Evolutionary conservation across 352 stramenopile species (phyloP).

Genomic region (Globisporangium cederbergense): DNA sequence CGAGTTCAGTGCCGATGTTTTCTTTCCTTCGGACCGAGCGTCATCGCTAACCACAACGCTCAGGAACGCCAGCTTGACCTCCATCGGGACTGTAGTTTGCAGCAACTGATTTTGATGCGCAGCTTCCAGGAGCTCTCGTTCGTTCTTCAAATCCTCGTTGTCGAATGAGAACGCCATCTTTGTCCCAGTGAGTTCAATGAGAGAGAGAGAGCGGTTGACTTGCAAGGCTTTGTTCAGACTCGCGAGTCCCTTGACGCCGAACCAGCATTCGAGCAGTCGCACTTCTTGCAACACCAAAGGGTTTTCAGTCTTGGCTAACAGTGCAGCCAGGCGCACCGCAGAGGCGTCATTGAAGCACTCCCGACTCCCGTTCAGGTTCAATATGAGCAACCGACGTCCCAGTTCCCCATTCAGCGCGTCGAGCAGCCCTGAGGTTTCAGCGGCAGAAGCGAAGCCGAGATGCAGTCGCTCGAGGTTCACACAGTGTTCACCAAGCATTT

Average conservation of each 20-base stretch:
- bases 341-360: not conserved
- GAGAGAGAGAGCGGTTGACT: constrained; percentile 1
- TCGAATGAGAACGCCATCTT: not conserved
- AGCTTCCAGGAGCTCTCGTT: not conserved
- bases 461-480: not conserved
- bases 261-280: not conserved
- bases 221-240: not conserved
- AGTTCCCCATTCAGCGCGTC: not conserved
- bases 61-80: not conserved
- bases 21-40: too few species aligned
- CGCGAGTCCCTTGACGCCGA: not conserved
- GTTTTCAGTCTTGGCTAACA: not conserved
- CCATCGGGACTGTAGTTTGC: not conserved
- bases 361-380: not conserved
- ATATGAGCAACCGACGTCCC: not conserved
- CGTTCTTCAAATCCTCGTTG: not conserved
- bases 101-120: not conserved
- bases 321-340: not conserved
- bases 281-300: not conserved
- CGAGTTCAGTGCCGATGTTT: not conserved
- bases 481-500: not conserved
- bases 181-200: not conserved
- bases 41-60: not conserved
- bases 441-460: not conserved
- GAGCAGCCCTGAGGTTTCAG: not conserved